Evolutionary conservation across 1,284 basidiomycete genomes (phyloP).

Genomic region (Meira nashicola): DNA sequence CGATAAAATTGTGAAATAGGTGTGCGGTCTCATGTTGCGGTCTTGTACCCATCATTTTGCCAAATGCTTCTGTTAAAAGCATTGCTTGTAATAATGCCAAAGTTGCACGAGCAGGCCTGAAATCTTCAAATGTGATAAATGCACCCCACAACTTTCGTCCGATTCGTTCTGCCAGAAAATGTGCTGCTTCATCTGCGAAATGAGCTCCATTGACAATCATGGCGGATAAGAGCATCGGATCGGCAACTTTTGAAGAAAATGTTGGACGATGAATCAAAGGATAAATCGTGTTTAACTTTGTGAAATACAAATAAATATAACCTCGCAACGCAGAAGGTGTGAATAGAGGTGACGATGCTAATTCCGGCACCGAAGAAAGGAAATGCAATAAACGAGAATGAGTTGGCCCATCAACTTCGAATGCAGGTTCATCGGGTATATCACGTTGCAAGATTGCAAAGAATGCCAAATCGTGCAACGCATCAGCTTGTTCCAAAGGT

Average conservation of each 20-base stretch:
- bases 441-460: constrained; percentile 36
- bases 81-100: constrained; percentile 38
- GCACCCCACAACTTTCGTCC: constrained; percentile 39
- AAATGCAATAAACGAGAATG: constrained; percentile 34
- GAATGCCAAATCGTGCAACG: constrained; percentile 36
- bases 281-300: constrained; percentile 34
- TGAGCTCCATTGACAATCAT: constrained; percentile 37
- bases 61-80: constrained; percentile 34
- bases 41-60: constrained; percentile 37
- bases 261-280: constrained; percentile 40
- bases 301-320: constrained; percentile 39
- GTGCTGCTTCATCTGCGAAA: constrained; percentile 33
- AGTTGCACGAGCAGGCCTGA: constrained; percentile 34
- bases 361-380: constrained; percentile 31
- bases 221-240: constrained; percentile 34
- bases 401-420: constrained; percentile 27
- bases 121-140: constrained; percentile 36
- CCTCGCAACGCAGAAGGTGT: constrained; percentile 30
- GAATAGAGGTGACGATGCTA: constrained; percentile 35
- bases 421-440: constrained; percentile 28
- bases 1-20: constrained; percentile 42
- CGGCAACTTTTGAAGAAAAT: constrained; percentile 31
- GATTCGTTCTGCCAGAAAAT: constrained; percentile 34
- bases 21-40: constrained; percentile 42
- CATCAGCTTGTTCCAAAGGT: constrained; percentile 13